Percentiles rank a stretch among this genome's conserved stretches.
phyloP scores from a whole-genome alignment of 306 rosid genomes.

The Gastrolobium villosum region DNA sequence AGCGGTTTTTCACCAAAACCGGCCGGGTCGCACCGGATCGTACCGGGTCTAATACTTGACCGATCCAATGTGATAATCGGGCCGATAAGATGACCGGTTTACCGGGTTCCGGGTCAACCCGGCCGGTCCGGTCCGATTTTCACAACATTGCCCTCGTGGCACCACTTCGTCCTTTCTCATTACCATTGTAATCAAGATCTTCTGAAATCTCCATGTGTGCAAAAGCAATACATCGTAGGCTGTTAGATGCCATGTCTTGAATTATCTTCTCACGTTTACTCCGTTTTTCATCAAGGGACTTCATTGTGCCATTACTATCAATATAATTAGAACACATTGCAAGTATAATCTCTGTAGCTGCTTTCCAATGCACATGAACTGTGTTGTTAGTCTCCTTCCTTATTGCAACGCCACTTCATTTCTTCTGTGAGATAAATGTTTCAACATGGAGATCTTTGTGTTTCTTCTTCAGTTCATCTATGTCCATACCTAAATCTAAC shows the following conservation, averaged over 20 bases:
- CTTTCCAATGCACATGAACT: slow-evolving; percentile 87
- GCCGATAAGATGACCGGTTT: no score
- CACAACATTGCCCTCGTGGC: no score
- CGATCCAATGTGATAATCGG: no score
- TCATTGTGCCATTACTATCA: slow-evolving; percentile 57
- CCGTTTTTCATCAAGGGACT: slow-evolving; percentile 63
- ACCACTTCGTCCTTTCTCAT: neutral
- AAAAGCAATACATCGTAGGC: slow-evolving; percentile 89
- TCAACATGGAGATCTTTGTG: slow-evolving; percentile 71
- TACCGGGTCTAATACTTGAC: no score
- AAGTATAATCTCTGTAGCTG: slow-evolving; percentile 87
- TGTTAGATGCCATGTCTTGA: slow-evolving; percentile 91
- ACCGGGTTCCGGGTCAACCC: no score
- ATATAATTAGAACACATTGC: slow-evolving; percentile 75
- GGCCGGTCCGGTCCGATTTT: no score
- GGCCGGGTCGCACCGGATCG: no score
- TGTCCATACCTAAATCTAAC: slow-evolving; percentile 68
- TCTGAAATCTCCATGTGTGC: slow-evolving; percentile 65
- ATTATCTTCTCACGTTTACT: slow-evolving; percentile 60
- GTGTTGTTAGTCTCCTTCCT: slow-evolving; percentile 56
- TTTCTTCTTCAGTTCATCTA: slow-evolving; percentile 65
- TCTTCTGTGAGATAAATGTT: slow-evolving; percentile 87
- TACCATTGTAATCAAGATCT: slow-evolving; percentile 45
- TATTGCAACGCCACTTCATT: slow-evolving; percentile 78
- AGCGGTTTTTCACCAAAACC: no score